Conservation (phyloP, 257 asterid genomes). For the Mentha longifolia region DNA sequence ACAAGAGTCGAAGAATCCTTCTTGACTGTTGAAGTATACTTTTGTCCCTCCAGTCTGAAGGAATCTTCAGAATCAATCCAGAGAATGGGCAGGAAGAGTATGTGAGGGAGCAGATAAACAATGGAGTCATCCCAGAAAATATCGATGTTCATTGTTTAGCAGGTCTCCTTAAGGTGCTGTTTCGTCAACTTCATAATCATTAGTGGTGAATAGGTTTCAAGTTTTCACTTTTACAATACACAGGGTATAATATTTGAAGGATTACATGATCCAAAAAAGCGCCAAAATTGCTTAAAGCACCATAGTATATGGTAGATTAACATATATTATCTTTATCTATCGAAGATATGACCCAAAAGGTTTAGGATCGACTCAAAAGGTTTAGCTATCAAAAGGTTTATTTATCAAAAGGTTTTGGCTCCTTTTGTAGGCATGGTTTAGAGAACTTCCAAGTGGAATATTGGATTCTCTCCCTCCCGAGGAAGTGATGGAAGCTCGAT, state of each 20-base stretch:
- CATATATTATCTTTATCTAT: no score
- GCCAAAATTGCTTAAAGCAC: no score
- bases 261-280: no score
- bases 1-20: background rate
- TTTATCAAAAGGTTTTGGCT: background rate
- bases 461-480: constrained; percentile 79
- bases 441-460: constrained; percentile 83
- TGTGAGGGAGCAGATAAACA: constrained; percentile 65
- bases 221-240: background rate
- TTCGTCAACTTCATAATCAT: background rate
- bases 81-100: constrained; percentile 73
- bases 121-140: constrained; percentile 61
- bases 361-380: background rate
- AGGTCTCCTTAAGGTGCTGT: constrained; percentile 72
- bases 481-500: constrained; percentile 70
- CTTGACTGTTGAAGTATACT: background rate
- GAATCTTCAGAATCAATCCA: constrained; percentile 81
- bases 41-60: constrained; percentile 56
- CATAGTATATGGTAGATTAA: background rate
- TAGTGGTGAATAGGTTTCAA: background rate
- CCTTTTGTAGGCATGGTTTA: constrained; percentile 71
- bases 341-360: no score
- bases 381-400: no score
- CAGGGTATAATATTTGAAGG: background rate
- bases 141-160: constrained; percentile 84